Evolutionary conservation across 352 stramenopile genomes (phyloP), one percentile per base, ranked within the genome.

Genomic region (Pythium vanterpoolii): DNA sequence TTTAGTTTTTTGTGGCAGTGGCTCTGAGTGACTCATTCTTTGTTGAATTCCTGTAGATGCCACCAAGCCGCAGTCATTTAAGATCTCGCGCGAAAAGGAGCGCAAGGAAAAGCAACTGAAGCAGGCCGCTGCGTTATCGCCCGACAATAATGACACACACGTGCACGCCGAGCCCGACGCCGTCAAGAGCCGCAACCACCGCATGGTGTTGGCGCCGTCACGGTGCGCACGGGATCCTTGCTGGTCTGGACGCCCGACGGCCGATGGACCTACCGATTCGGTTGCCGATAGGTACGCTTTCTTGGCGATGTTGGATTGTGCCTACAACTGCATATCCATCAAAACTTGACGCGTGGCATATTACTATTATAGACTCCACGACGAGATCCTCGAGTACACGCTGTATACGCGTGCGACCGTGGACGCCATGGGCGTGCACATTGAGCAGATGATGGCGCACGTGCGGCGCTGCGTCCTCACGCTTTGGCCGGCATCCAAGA

Each of bases 401-500:
- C 64, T 70, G 52, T 87, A 91, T 53, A 93, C 79, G 10, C 83
- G 84, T 23, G 47, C 56, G 9, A 92, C 79, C 1, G 86, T 95
- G 40, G 76, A 81, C 24, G 70, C 63, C 16, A 91, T 95, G 86
- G 74, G 77, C 6, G 71, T 93, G 24, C 78, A 90, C 63, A 92
- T 95, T 51, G 86, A 93, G 56, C 65, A 89, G 54, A 93, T 89
- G 71, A 93, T 95, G 42, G 58, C 72, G 10, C 86, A 92, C 54
- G 86, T 95, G 21, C 71, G 77, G 11, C 48, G 55, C 28, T 86
- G 83, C 39, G 86, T 93, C 18, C 59, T 74, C 48, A 71, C 81
- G 40, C 62, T 95, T 11, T 95, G 86, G 86, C 73, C 81, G 6
- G 71, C 84, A 52, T 85, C 86, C 14, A 77, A 72, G 18, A 81